A percentile compares a stretch with the other conserved stretches of the same genome.
Conservation (phyloP, 2,329 filamentous ascomycete species). For the Cyanodermella asteris region DNA sequence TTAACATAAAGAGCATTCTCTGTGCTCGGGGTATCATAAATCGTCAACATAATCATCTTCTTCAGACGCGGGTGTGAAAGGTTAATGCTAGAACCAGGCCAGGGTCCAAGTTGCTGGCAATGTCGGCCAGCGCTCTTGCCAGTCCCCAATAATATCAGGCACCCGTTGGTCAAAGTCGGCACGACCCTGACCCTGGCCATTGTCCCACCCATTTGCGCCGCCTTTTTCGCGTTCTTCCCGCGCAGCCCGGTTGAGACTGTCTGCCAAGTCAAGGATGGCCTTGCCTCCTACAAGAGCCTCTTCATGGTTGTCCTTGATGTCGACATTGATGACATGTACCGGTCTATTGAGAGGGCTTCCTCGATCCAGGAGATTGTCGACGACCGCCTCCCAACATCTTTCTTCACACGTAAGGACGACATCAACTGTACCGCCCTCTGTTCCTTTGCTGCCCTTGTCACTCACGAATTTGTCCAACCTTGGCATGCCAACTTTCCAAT, state of each 20-base stretch:
- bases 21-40: too few relatives aligned
- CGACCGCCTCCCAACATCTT: slow-evolving; percentile 90
- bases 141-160: slow-evolving; percentile 71
- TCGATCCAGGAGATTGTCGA: slow-evolving; percentile 75
- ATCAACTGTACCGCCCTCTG: slow-evolving; percentile 77
- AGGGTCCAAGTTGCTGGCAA: slow-evolving; percentile 84
- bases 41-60: neutral
- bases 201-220: slow-evolving; percentile 60
- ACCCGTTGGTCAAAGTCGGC: slow-evolving; percentile 78
- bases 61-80: too few relatives aligned
- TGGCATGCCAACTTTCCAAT: slow-evolving; percentile 78
- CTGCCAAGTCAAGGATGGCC: slow-evolving; percentile 78
- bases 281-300: slow-evolving; percentile 78
- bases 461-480: slow-evolving; percentile 50
- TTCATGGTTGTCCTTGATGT: slow-evolving; percentile 96
- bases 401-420: slow-evolving; percentile 95
- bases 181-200: slow-evolving; percentile 42
- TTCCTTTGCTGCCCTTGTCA: slow-evolving; percentile 57
- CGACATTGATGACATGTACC: slow-evolving; percentile 94
- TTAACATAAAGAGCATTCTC: too few relatives aligned
- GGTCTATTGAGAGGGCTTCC: slow-evolving; percentile 74
- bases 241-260: slow-evolving; percentile 62
- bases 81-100: slow-evolving; percentile 87
- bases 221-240: slow-evolving; percentile 49
- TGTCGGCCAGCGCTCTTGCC: slow-evolving; percentile 90